Conservation (phyloP, 2,329 filamentous ascomycete species). For the Aspergillus novoparasiticus region DNA sequence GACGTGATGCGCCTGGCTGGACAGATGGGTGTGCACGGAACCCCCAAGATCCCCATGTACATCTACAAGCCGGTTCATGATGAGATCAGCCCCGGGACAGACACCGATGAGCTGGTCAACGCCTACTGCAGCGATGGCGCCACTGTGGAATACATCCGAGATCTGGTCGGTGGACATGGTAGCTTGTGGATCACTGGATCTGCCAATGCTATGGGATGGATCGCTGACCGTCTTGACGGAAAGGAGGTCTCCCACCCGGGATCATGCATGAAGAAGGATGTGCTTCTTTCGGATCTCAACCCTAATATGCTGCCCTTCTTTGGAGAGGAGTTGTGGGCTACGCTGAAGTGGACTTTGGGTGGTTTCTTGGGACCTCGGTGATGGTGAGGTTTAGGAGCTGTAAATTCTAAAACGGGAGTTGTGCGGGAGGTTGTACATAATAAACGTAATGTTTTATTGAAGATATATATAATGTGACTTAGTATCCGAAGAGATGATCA, state of each 20-base stretch:
- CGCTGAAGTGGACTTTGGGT: neutral
- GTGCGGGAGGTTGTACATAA: neutral
- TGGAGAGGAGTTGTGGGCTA: neutral
- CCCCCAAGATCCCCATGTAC: slow-evolving; percentile 19
- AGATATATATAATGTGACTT: too few relatives aligned
- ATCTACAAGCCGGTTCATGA: slow-evolving; percentile 34
- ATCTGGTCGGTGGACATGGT: neutral
- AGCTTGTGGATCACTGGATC: neutral
- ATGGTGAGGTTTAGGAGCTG: neutral
- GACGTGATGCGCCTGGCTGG: slow-evolving; percentile 17
- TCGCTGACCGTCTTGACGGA: neutral
- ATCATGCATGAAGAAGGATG: neutral
- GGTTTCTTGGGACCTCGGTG: neutral
- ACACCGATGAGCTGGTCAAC: slow-evolving; percentile 29
- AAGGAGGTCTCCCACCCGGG: neutral
- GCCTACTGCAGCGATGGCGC: slow-evolving; percentile 10
- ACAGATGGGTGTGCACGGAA: slow-evolving; percentile 12
- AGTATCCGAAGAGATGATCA: too few relatives aligned
- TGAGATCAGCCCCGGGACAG: slow-evolving; percentile 29
- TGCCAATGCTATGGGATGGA: slow-evolving; percentile 3
- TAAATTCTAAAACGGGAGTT: neutral
- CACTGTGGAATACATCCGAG: slow-evolving; percentile 16
- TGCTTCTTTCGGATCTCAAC: neutral
- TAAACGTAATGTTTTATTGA: neutral
- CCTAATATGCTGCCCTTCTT: neutral